phyloP scores from a whole-genome alignment of 305 asterid species.

The Rubia tinctorum region DNA sequence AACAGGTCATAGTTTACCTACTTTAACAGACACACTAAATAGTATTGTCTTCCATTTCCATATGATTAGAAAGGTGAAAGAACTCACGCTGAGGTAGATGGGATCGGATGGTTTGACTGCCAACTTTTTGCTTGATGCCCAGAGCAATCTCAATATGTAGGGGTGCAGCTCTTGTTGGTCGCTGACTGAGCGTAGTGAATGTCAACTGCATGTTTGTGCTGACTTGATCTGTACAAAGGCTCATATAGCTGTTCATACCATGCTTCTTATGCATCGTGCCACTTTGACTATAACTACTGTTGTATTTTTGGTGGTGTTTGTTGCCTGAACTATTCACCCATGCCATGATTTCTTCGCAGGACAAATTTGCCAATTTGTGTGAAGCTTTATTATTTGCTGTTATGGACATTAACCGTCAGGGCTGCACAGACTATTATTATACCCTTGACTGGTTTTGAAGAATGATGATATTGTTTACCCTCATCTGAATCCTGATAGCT shows the following conservation, averaged over 20 bases:
- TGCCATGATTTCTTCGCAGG: conserved; percentile 17
- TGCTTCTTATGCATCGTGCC: neutral
- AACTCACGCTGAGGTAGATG: neutral
- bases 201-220: neutral
- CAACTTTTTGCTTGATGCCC: neutral
- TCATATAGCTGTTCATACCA: neutral
- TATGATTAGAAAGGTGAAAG: neutral
- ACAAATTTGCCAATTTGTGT: neutral
- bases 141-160: neutral
- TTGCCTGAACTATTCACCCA: no score
- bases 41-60: neutral
- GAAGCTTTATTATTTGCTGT: neutral
- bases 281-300: neutral
- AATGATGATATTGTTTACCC: conserved; percentile 7
- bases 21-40: neutral
- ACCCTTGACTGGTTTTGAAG: conserved; percentile 10
- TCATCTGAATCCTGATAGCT: conserved; percentile 4
- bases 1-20: neutral
- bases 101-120: neutral
- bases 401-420: neutral
- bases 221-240: neutral
- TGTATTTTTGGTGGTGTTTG: neutral
- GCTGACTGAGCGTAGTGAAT: neutral
- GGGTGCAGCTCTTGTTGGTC: neutral
- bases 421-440: neutral